Base-by-base conservation (phyloP, 495 filamentous ascomycete genomes). In the Saxophila tyrrhenica region DNA sequence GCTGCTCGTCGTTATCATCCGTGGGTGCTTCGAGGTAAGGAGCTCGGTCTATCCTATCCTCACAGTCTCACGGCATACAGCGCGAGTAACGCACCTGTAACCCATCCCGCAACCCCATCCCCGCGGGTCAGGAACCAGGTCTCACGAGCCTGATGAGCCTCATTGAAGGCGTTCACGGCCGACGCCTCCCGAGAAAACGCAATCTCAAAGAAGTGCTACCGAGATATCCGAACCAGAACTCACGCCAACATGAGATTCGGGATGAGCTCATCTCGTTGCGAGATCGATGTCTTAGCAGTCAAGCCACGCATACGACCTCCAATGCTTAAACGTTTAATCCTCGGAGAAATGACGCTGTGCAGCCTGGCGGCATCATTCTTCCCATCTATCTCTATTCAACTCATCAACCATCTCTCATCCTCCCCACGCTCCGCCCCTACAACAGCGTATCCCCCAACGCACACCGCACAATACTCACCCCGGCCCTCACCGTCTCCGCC, bases 381-480 rank as follows among this genome's bases (percentile, higher is more conserved):
- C 41, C n/a, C 41, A 17, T 44, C 41, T 44, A 44, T 44, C 8
- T 44, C n/a, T 44, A 44, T 44, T 44, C 15, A 17, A 21, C 16
- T 7, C 8, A 17, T 17, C 41, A 7, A 44, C 7, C 8, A 21
- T 7, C 15, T 44, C 8, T 35, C 13, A 35, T 35, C 29, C 29
- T n/a, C n/a, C n/a, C n/a, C n/a, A n/a, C n/a, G n/a, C n/a, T n/a
- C n/a, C n/a, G n/a, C n/a, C n/a, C n/a, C n/a, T 35, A 35, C 29
- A 35, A 35, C 29, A 35, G 69, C 48, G 85, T 92, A 72, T 98
- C 92, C 11, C 92, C 92, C 51, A 96, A 66, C 9, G 88, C 90
- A 69, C 91, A 96, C 48, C 92, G 76, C 11, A 98, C 87, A 57
- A 98, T 72, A 42, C 85, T 91, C 67, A 89, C 92, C 1, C 92